phyloP scores from a whole-genome alignment of 345 rosid species.

The Camelina neglecta region DNA sequence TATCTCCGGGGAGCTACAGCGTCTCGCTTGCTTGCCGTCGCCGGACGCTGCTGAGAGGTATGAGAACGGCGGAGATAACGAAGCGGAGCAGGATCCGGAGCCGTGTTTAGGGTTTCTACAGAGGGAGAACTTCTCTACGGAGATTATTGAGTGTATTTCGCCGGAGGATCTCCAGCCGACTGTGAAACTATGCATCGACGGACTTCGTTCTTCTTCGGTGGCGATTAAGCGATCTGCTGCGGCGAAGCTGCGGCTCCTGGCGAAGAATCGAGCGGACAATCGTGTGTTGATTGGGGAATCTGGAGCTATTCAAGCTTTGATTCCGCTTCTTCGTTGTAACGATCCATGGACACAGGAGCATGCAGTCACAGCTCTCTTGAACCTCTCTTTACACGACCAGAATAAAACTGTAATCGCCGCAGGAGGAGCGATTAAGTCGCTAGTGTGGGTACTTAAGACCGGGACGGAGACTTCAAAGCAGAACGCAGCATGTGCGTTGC shows the following conservation, averaged over 20 bases:
- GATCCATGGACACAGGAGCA: constrained; percentile 98
- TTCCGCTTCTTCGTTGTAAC: constrained; percentile 79
- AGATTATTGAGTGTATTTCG: constrained; percentile 89
- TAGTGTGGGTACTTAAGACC: constrained; percentile 84
- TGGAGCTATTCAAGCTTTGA: constrained; percentile 83
- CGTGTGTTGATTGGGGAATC: constrained; percentile 90
- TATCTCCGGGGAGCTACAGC: constrained; percentile 90
- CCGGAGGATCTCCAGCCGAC: constrained; percentile 98
- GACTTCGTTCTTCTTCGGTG: constrained; percentile 72
- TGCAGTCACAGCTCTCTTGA: constrained; percentile 86
- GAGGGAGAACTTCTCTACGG: constrained; percentile 86
- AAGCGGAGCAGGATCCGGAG: constrained; percentile 37
- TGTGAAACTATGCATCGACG: constrained; percentile 86
- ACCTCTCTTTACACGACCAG: constrained; percentile 77
- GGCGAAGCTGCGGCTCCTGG: constrained; percentile 82
- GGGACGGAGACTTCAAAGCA: constrained; percentile 98
- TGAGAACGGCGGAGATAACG: constrained; percentile 28
- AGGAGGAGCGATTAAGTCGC: constrained; percentile 81
- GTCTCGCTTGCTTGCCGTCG: constrained; percentile 78
- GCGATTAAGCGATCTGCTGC: constrained; percentile 91
- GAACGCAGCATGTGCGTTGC: constrained; percentile 89
- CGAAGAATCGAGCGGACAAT: constrained; percentile 86
- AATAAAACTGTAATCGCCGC: constrained; percentile 66
- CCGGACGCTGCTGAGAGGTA: constrained; percentile 43
- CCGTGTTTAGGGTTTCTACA: constrained; percentile 84